Percentiles rank a stretch among this genome's conserved stretches.
These are phyloP conservation scores for Phytophthora idaei DNA, from an alignment of 352 stramenopile genomes.

Conservation along the genomic window DNA sequence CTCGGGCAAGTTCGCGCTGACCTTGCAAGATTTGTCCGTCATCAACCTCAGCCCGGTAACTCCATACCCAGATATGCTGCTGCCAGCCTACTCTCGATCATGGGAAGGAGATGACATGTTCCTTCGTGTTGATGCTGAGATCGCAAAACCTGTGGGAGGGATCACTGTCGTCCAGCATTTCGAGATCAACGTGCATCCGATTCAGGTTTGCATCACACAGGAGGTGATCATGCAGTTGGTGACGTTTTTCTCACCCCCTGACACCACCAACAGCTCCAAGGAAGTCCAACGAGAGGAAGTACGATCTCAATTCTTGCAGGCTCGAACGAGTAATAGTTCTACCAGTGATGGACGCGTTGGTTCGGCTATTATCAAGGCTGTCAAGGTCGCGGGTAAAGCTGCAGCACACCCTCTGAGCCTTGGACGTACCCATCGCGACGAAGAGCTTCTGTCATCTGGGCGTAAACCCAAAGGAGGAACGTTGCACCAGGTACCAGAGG, in stretches of 20 bases:
- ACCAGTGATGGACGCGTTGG: conserved; percentile 45
- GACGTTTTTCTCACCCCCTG: conserved; percentile 53
- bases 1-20: conserved; percentile 66
- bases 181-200: conserved; percentile 83
- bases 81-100: conserved; percentile 42
- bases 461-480: conserved; percentile 19
- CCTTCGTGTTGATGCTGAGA: conserved; percentile 74
- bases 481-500: conserved; percentile 47
- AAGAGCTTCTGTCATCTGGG: conserved; percentile 15
- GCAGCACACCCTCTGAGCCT: conserved; percentile 54
- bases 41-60: conserved; percentile 74
- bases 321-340: conserved; percentile 22
- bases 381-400: conserved; percentile 67
- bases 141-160: conserved; percentile 59
- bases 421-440: conserved; percentile 39
- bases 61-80: conserved; percentile 73
- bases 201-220: conserved; percentile 87
- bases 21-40: conserved; percentile 60
- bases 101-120: conserved; percentile 76
- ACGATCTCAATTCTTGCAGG: conserved; percentile 66
- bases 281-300: conserved; percentile 66
- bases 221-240: conserved; percentile 78
- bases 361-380: conserved; percentile 62
- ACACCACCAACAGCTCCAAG: conserved; percentile 35
- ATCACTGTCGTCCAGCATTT: conserved; percentile 83